Base-by-base conservation (phyloP, 78 protist species). In the Blattamonas nauphoetae region DNA sequence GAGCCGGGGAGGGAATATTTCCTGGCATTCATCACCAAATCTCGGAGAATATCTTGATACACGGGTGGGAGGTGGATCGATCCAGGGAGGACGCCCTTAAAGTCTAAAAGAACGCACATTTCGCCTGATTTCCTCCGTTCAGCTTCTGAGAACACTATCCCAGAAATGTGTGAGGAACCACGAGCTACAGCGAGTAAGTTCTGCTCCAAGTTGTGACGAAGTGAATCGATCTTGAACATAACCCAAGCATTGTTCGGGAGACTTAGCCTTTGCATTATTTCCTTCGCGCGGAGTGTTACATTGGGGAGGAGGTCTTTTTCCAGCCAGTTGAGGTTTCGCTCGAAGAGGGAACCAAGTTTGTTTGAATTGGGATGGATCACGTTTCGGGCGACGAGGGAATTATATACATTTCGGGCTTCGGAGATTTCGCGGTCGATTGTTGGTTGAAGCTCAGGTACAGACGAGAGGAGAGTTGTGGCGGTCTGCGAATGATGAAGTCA, bases 11-110 rank as follows among this genome's bases (percentile, higher is more conserved):
- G 83, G 33, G 43, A 33, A 11, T 79, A 79, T 11, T 79, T 79
- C 43, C 83, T 4, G 42, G 83, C 83, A 21, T 79, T 79, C 83
- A 79, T 79, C 43, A 79, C 43, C 33, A 79, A 11, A 79, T 79
- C 83, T 11, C 83, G 33, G 33, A 38, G 11, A 6, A 6, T 6
- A 11, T 79, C 83, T 11, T 79, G 83, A 6, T 32, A 33, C 45
- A 79, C 41, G 33, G 83, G 83, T 11, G 83, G 83, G 32, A 79
- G 83, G 6, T 21, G 83, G 41, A 79, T 36, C 83, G 41, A 38
- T 5, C 83, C 43, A 4, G 43, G 43, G 42, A 29, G 11, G 38
- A 55, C 71, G 21, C 71, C 71, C 11, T 11, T 29, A 21, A 55
- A 55, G 11, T 11, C 21, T 21, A 55, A 21, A 11, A 29, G 38